Percentiles rank a stretch among this genome's conserved stretches.
These are phyloP conservation scores for Pythium rhizo-oryzae DNA, from an alignment of 352 stramenopile species.

Conservation along the genomic window DNA sequence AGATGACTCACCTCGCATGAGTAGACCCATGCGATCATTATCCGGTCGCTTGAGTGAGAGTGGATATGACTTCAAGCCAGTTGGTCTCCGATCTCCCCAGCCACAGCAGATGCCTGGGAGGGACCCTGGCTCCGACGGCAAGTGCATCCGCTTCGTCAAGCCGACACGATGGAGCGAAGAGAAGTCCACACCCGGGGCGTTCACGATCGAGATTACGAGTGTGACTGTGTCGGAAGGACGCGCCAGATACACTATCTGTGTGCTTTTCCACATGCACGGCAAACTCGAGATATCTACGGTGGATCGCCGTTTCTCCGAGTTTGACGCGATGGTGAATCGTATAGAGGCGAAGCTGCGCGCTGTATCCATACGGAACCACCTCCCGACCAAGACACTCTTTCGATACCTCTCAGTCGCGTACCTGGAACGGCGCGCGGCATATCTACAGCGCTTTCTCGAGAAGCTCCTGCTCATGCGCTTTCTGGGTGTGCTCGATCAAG, in stretches of 20 bases:
- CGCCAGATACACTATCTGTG: slow-evolving; percentile 65
- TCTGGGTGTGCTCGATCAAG: slow-evolving; percentile 63
- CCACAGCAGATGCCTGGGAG: not conserved
- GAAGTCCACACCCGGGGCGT: slow-evolving; percentile 48
- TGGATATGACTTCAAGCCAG: slow-evolving; percentile 22
- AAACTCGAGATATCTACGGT: slow-evolving; percentile 48
- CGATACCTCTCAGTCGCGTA: slow-evolving; percentile 55
- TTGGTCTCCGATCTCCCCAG: slow-evolving; percentile 2
- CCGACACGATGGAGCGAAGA: slow-evolving; percentile 53
- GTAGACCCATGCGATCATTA: slow-evolving; percentile 18
- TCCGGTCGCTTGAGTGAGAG: slow-evolving; percentile 38
- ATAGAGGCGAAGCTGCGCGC: slow-evolving; percentile 62
- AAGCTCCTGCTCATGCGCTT: slow-evolving; percentile 59
- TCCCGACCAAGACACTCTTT: slow-evolving; percentile 82
- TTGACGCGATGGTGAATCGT: slow-evolving; percentile 51
- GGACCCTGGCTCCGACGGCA: slow-evolving; percentile 3
- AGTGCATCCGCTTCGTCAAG: slow-evolving; percentile 68
- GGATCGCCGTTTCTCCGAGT: slow-evolving; percentile 73
- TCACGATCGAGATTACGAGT: slow-evolving; percentile 73
- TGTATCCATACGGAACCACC: slow-evolving; percentile 45
- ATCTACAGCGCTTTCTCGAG: slow-evolving; percentile 70
- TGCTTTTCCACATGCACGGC: slow-evolving; percentile 52
- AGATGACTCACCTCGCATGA: slow-evolving; percentile 29
- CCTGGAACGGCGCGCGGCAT: slow-evolving; percentile 58
- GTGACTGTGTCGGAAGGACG: slow-evolving; percentile 49